Percentiles rank a stretch among this genome's conserved stretches.
These are phyloP conservation scores for Epichloe elymi DNA, from an alignment of 2,329 filamentous ascomycete species.

Conservation along the genomic window DNA sequence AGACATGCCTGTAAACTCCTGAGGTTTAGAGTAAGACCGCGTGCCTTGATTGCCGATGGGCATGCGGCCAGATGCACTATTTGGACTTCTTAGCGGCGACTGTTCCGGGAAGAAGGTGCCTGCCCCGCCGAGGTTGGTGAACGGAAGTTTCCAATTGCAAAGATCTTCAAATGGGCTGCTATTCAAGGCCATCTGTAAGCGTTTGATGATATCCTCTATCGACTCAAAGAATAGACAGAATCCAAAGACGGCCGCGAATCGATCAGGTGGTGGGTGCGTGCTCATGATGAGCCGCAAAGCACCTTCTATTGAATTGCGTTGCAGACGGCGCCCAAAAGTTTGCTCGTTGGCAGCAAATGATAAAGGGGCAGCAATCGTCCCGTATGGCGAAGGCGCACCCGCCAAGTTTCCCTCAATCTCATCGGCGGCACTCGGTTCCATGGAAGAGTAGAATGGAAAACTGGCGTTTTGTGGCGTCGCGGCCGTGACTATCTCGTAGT, in stretches of 20 bases:
- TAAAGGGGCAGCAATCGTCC: constrained; percentile 28
- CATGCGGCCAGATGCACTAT: constrained; percentile 1
- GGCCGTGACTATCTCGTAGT: constrained; percentile 37
- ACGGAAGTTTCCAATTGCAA: constrained; percentile 45
- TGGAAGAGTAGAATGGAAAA: constrained; percentile 29
- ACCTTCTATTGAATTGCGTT: constrained; percentile 50
- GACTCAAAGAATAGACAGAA: constrained; percentile 53
- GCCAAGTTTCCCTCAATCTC: constrained; percentile 9
- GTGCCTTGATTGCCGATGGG: constrained; percentile 26
- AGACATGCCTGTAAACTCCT: constrained; percentile 16
- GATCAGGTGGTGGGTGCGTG: constrained; percentile 32
- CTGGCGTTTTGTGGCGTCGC: constrained; percentile 40
- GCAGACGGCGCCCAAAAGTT: constrained; percentile 58
- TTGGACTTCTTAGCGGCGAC: not conserved
- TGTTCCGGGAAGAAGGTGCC: constrained; percentile 46
- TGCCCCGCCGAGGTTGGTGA: constrained; percentile 52
- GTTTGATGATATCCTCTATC: constrained; percentile 31
- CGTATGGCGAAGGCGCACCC: constrained; percentile 15
- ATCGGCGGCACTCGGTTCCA: constrained; percentile 8
- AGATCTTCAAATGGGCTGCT: constrained; percentile 30
- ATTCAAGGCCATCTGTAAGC: constrained; percentile 23
- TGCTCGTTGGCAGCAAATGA: constrained; percentile 51
- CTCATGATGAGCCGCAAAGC: constrained; percentile 45
- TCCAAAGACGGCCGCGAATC: constrained; percentile 48
- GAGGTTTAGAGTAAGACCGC: constrained; percentile 12